Base-by-base conservation (phyloP, 495 filamentous ascomycete genomes). In the Tetracladium setigerum region DNA sequence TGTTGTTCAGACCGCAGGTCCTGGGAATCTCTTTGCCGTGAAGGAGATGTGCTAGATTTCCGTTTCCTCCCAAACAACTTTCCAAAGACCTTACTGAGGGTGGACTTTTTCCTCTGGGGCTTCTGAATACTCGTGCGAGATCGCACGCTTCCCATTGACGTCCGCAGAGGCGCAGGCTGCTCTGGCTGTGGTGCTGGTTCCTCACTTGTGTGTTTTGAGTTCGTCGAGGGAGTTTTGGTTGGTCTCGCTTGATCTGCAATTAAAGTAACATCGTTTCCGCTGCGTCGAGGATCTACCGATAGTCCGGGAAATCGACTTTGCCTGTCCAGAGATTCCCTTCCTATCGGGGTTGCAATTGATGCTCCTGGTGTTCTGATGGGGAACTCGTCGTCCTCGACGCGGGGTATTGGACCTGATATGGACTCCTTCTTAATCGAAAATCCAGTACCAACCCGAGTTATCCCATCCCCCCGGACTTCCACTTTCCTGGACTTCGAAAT, bases 41-140 rank as follows among this genome's bases (percentile, higher is more conserved):
- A 13, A 38, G 52, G 52, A 50, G 44, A 34, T 55, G 34, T 41
- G 48, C 48, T 41, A 19, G 19, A 66, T 60, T 71, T 74, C 52
- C 62, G 66, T 46, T 68, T 71, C 47, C 69, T 67, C 13, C 69
- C 70, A 54, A 79, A 79, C 15, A 79, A 49, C 38, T 61, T 64
- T 14, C 72, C 66, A 24, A 79, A 56, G 5, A 71, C 71, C 15
- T 64, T 62, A 38, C 68, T 68, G 9, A 79, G 50, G 0, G 67
- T 65, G 1, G 73, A 74, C 54, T 71, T 75, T 49, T 74, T 77
- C 53, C 71, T 49, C 27, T 67, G 62, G 2, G 72, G 72, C 2
- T 56, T 54, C 49, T 53, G 54, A 4, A 38, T 15, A 47, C 36
- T 51, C 10, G 48, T 40, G 32, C 38, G 41, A 11, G 49, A 53